A percentile compares a stretch with the other conserved stretches of the same genome.
phyloP scores from a whole-genome alignment of 768 basidiomycete genomes.

The Pholiota microspora region DNA sequence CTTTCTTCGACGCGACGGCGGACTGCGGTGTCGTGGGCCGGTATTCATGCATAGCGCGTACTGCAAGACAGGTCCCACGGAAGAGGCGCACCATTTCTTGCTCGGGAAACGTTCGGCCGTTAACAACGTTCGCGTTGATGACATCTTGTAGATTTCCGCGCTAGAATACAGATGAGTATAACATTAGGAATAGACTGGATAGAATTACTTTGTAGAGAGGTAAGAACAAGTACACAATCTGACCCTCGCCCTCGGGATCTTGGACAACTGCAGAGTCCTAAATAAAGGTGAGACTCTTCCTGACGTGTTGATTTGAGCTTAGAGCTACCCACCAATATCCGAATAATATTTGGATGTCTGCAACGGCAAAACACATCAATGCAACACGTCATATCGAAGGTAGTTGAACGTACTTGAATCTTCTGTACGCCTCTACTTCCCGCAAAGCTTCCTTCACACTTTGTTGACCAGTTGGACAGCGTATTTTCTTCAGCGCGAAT shows the following conservation, averaged over 20 bases:
- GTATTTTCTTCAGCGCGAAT: conserved; percentile 97
- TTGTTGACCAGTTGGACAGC: conserved; percentile 86
- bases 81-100: conserved; percentile 86
- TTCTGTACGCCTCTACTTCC: conserved; percentile 89
- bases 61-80: conserved; percentile 91
- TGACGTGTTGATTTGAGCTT: neutral
- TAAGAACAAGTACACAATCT: conserved; percentile 95
- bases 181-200: neutral
- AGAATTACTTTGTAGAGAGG: conserved; percentile 82
- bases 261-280: conserved; percentile 94
- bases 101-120: conserved; percentile 82
- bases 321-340: conserved; percentile 61
- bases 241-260: conserved; percentile 89
- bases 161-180: conserved; percentile 32
- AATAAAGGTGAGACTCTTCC: neutral
- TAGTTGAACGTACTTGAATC: conserved; percentile 73
- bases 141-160: conserved; percentile 94
- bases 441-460: conserved; percentile 88
- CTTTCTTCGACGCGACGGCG: conserved; percentile 26
- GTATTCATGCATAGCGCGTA: conserved; percentile 93
- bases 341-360: conserved; percentile 94
- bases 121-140: conserved; percentile 84
- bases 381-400: neutral
- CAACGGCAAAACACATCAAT: neutral
- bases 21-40: conserved; percentile 48